phyloP scores from a whole-genome alignment of 2,329 filamentous ascomycete genomes.

The Stachybotrys chlorohalonatus region DNA sequence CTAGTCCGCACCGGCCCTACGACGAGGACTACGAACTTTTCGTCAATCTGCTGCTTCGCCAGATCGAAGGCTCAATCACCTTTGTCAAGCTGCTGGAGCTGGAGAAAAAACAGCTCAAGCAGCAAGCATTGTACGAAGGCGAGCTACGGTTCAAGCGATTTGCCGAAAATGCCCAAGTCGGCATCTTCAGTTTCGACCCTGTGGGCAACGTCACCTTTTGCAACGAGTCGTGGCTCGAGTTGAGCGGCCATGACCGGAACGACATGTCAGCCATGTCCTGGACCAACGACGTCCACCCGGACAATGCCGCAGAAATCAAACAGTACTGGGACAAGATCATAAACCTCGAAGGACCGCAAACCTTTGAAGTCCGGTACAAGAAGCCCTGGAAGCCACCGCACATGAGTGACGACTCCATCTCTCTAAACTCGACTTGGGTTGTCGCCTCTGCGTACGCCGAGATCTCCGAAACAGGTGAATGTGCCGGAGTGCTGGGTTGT shows the following conservation, averaged over 20 bases:
- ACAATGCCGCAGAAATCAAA: background rate
- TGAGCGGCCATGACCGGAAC: background rate
- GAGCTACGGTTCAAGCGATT: background rate
- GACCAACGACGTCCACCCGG: background rate
- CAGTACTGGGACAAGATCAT: background rate
- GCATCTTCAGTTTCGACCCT: background rate
- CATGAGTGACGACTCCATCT: background rate
- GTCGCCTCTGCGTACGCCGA: background rate
- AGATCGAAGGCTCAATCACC: background rate
- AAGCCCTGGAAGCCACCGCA: background rate
- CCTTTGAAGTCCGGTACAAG: background rate
- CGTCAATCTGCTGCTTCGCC: background rate
- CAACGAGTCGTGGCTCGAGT: background rate
- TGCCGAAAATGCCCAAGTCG: background rate
- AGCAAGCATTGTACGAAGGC: background rate
- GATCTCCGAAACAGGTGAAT: background rate
- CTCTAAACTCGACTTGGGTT: background rate
- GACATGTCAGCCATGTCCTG: background rate
- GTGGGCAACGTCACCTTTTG: background rate
- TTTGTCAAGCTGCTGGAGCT: background rate
- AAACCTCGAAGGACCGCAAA: background rate
- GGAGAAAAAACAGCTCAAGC: background rate
- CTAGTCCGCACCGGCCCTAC: background rate
- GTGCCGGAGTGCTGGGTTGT: background rate
- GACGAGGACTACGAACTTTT: background rate